A percentile compares a stretch with the other conserved stretches of the same genome.
Evolutionary conservation across 2,329 filamentous ascomycete species (phyloP).

Genomic region (Cordyceps militaris): DNA sequence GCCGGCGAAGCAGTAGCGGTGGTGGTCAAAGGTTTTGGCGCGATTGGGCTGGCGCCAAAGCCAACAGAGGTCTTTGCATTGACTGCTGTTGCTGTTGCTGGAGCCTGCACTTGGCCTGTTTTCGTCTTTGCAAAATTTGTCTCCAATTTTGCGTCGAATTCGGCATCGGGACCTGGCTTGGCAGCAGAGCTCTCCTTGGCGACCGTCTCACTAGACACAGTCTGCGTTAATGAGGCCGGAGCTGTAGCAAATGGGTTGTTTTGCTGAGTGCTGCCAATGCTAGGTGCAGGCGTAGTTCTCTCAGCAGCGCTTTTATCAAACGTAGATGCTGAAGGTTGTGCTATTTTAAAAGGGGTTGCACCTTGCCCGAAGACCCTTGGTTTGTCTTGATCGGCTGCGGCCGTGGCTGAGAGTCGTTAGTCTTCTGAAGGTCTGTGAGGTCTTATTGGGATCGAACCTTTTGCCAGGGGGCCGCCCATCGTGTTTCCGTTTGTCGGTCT

Average conservation of each 20-base stretch:
- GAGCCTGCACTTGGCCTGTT: background rate
- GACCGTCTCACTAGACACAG: background rate
- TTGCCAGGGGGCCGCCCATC: background rate
- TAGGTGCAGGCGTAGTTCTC: background rate
- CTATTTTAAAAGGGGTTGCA: background rate
- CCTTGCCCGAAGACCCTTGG: background rate
- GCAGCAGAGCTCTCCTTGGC: background rate
- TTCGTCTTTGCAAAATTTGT: background rate
- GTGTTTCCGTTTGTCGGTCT: background rate
- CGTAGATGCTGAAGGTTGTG: background rate
- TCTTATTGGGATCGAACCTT: background rate
- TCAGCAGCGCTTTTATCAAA: background rate
- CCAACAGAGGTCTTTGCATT: background rate
- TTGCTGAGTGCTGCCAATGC: background rate
- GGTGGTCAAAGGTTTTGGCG: background rate
- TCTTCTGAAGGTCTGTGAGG: background rate
- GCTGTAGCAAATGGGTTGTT: background rate
- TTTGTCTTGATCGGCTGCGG: background rate
- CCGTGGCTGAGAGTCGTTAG: slow-evolving; percentile 1
- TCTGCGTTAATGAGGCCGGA: background rate
- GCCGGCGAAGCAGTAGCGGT: background rate
- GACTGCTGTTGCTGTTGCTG: background rate
- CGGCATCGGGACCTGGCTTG: background rate
- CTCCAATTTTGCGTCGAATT: background rate
- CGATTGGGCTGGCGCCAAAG: background rate